A percentile compares a stretch with the other conserved stretches of the same genome.
These are phyloP conservation scores for Xylariaceae sp. DNA, from an alignment of 2,329 filamentous ascomycete species.

Conservation along the genomic window DNA sequence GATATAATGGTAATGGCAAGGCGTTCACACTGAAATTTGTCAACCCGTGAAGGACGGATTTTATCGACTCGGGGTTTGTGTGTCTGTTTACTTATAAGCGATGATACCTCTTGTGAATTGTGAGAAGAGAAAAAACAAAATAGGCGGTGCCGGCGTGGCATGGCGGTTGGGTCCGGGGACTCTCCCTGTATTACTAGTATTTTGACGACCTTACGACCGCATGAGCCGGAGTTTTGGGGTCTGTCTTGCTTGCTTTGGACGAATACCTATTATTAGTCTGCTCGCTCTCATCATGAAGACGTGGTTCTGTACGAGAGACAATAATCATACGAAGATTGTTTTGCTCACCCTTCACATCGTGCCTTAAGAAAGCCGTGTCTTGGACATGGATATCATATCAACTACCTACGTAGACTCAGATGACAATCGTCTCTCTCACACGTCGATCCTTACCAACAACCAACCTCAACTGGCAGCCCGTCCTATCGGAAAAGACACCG, in stretches of 20 bases:
- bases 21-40: slow-evolving; percentile 19
- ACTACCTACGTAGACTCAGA: slow-evolving; percentile 34
- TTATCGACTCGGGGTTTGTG: slow-evolving; percentile 6
- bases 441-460: slow-evolving; percentile 56
- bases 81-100: slow-evolving; percentile 1
- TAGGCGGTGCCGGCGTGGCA: not conserved
- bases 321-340: slow-evolving; percentile 5
- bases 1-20: not conserved
- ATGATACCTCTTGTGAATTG: slow-evolving; percentile 1
- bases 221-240: slow-evolving; percentile 18
- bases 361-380: too few species aligned
- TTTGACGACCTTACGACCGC: slow-evolving; percentile 16
- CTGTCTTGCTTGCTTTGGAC: slow-evolving; percentile 1
- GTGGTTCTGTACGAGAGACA: not conserved
- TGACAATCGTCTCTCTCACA: slow-evolving; percentile 51
- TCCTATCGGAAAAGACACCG: slow-evolving; percentile 48
- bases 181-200: slow-evolving; percentile 7
- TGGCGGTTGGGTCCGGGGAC: not conserved
- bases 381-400: too few species aligned
- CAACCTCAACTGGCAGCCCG: slow-evolving; percentile 55
- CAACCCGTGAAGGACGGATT: slow-evolving; percentile 3
- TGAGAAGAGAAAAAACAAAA: not conserved
- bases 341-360: not conserved
- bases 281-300: not conserved
- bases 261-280: not conserved